Percentiles rank a stretch among this genome's conserved stretches.
Conservation (phyloP, 352 stramenopile species). For the Globisporangium viniferum region DNA sequence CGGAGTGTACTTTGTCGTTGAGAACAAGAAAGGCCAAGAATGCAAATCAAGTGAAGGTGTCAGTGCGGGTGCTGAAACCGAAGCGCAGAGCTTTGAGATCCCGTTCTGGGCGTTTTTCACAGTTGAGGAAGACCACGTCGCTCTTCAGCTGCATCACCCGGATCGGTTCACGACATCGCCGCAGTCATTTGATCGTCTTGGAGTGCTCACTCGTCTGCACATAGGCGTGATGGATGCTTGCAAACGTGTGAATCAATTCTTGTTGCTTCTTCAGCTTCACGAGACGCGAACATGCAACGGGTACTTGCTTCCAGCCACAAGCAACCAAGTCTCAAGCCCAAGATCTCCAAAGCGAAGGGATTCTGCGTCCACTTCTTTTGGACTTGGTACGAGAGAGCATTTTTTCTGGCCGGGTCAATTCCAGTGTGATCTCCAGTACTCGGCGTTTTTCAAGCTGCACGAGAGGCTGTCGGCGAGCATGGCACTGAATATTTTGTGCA, state of each 20-base stretch:
- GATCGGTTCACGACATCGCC: constrained; percentile 21
- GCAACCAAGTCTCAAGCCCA: constrained; percentile 33
- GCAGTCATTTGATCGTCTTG: constrained; percentile 45
- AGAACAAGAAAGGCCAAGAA: constrained; percentile 16
- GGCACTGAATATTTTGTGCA: constrained; percentile 80
- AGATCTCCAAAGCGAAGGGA: constrained; percentile 35
- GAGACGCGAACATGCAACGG: constrained; percentile 78
- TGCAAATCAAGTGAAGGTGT: background rate
- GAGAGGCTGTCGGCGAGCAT: constrained; percentile 76
- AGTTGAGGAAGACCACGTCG: constrained; percentile 45
- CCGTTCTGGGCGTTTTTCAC: constrained; percentile 82
- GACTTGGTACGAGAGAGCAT: constrained; percentile 22
- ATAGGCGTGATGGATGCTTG: constrained; percentile 62
- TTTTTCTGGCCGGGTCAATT: constrained; percentile 90
- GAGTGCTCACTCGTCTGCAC: constrained; percentile 69
- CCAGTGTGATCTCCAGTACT: constrained; percentile 79
- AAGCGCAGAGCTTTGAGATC: constrained; percentile 35
- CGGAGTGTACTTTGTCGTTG: constrained; percentile 69
- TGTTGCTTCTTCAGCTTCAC: constrained; percentile 82
- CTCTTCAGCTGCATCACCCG: constrained; percentile 63
- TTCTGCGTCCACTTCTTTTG: constrained; percentile 25
- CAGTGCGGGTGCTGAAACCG: background rate
- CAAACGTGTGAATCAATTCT: constrained; percentile 82
- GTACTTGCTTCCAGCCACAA: constrained; percentile 52
- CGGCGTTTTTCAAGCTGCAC: constrained; percentile 74